Evolutionary conservation across 306 rosid species (phyloP), one percentile per base, ranked within the genome.

Genomic region (Trichosanthes truncata): DNA sequence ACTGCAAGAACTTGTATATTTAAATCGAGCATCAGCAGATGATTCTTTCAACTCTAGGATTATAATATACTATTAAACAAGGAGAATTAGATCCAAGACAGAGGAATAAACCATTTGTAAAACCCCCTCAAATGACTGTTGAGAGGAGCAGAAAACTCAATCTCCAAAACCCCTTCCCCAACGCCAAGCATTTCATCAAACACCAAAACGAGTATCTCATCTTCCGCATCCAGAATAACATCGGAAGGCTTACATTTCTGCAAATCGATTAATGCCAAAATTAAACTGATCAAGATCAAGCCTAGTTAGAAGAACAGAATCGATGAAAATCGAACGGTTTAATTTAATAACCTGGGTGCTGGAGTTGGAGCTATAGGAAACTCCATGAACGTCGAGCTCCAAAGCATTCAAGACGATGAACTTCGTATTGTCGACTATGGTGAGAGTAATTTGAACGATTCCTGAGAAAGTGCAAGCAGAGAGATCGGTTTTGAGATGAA

Each of bases 71-170:
- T 29, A 21, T 51, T 67, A 31, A 66, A 57, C 20, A 15, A 56
- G 25, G 38, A 13, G 40, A 45, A 45, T n/a, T 9, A 56, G 66
- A 53, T 55, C 45, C 51, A 36, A 36, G 51, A 59, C 3, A 52
- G 52, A 56, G 59, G 21, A 15, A 67, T 57, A 74, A 25, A 84
- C 92, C 89, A 89, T 84, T 59, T 91, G 61, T 91, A 88, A 49
- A 89, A 84, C 25, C 93, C 92, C 66, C 2, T 66, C n/a, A 89
- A 84, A 49, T 87, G 86, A n/a, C 83, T 81, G 63, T 88, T 88
- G 60, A 91, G 92, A 74, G 80, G 76, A 23, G 88, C 90, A 74
- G 91, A 88, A 82, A 88, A 91, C 73, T 86, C 87, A 25, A 91
- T 81, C 85, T 75, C 36, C 88, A 89, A 40, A 59, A 87, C 55